Evolutionary conservation across 306 rosid species (phyloP).

Genomic region (Arachis stenosperma): DNA sequence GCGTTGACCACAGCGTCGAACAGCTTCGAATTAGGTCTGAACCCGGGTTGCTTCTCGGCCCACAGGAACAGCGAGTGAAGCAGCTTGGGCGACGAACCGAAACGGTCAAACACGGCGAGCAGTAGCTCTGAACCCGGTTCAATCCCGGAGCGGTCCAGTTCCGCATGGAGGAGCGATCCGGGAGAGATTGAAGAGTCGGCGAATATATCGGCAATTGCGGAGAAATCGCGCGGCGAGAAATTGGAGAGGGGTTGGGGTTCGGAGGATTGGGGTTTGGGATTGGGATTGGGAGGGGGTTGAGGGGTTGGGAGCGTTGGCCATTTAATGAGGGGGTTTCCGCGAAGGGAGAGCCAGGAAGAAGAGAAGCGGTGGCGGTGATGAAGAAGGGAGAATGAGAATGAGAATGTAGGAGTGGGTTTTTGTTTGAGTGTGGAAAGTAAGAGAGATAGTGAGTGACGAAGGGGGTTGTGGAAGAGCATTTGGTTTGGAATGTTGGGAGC

Average conservation of each 20-base stretch:
- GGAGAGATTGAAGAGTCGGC: slow-evolving; percentile 50
- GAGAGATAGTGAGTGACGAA: slow-evolving; percentile 26
- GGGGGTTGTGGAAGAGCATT: slow-evolving; percentile 43
- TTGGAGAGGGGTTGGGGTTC: not conserved
- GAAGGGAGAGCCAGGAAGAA: slow-evolving; percentile 59
- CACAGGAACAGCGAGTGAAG: slow-evolving; percentile 71
- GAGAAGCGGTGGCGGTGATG: slow-evolving; percentile 50
- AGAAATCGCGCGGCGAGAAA: slow-evolving; percentile 45
- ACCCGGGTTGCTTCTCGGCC: slow-evolving; percentile 68
- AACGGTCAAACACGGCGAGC: slow-evolving; percentile 55
- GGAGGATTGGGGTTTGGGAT: not conserved
- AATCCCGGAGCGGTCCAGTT: slow-evolving; percentile 62
- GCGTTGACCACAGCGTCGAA: slow-evolving; percentile 58
- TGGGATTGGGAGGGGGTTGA: not conserved
- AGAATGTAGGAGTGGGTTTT: slow-evolving; percentile 34
- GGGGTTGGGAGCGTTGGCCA: slow-evolving; percentile 51
- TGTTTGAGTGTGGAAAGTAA: slow-evolving; percentile 22
- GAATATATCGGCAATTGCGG: slow-evolving; percentile 57
- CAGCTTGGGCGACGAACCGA: slow-evolving; percentile 71
- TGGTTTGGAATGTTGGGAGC: not conserved
- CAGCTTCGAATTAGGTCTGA: slow-evolving; percentile 45
- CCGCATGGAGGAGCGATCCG: slow-evolving; percentile 54
- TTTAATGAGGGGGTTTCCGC: slow-evolving; percentile 61
- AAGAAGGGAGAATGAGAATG: slow-evolving; percentile 4
- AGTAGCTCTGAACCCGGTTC: slow-evolving; percentile 53